Evolutionary conservation across 306 rosid genomes (phyloP).

Genomic region (Carpinus fangiana): DNA sequence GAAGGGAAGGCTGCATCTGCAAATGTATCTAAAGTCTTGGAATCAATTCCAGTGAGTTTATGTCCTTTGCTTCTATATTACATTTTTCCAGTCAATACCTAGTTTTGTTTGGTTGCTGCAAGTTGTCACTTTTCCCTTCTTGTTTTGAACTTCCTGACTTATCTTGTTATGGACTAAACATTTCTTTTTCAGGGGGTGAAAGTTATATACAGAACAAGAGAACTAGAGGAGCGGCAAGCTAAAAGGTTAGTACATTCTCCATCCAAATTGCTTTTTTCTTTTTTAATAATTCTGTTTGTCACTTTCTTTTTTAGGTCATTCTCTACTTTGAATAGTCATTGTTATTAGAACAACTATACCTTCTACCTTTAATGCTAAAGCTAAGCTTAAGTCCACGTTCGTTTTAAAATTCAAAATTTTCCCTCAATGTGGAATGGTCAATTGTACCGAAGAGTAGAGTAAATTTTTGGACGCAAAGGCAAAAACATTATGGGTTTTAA

Average conservation of each 20-base stretch:
- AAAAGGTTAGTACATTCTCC: conserved; percentile 52
- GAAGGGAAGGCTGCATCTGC: conserved; percentile 95
- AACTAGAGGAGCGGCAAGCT: conserved; percentile 91
- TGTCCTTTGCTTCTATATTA: background rate
- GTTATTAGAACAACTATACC: background rate
- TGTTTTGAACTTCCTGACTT: background rate
- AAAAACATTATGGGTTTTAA: background rate
- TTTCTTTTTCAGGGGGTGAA: conserved; percentile 70
- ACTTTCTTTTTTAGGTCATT: background rate
- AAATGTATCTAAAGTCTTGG: conserved; percentile 73
- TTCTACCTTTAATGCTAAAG: conserved; percentile 1
- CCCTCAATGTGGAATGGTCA: conserved; percentile 9
- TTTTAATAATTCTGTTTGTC: background rate
- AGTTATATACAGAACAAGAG: conserved; percentile 81
- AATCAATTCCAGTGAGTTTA: conserved; percentile 81
- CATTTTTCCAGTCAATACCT: background rate
- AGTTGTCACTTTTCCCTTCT: background rate
- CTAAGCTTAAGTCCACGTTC: background rate
- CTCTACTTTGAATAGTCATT: conserved; percentile 14
- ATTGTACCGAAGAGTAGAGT: background rate
- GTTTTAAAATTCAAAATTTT: conserved; percentile 6
- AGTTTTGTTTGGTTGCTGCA: background rate
- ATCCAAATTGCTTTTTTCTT: background rate
- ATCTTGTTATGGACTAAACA: conserved; percentile 20
- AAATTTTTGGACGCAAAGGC: background rate